phyloP scores from a whole-genome alignment of 2,329 filamentous ascomycete genomes.

The Clonostachys chloroleuca region DNA sequence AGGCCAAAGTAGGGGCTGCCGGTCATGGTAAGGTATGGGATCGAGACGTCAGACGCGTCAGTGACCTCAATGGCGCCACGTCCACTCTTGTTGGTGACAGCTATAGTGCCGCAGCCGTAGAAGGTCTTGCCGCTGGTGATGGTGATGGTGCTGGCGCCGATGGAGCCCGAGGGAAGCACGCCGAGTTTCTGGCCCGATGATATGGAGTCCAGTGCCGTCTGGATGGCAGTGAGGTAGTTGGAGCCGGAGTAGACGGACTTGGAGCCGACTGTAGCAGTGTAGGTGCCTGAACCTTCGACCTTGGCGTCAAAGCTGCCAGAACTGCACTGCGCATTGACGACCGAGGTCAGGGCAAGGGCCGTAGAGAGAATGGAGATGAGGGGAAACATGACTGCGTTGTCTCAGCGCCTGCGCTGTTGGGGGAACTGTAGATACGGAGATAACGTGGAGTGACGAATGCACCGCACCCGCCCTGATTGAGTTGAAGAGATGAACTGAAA shows the following conservation, averaged over 20 bases:
- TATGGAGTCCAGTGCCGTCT: slow-evolving; percentile 47
- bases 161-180: slow-evolving; percentile 49
- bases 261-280: slow-evolving; percentile 36
- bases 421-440: no score
- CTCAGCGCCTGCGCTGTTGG: no score
- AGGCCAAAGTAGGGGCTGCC: slow-evolving; percentile 54
- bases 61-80: slow-evolving; percentile 50
- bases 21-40: slow-evolving; percentile 53
- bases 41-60: slow-evolving; percentile 40
- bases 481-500: no score
- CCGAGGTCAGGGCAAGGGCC: slow-evolving; percentile 31
- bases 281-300: slow-evolving; percentile 35
- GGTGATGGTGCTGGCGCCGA: slow-evolving; percentile 46
- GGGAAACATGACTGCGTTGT: no score
- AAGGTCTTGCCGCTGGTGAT: slow-evolving; percentile 50
- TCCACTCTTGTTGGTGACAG: slow-evolving; percentile 31
- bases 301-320: slow-evolving; percentile 34
- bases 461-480: no score
- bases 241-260: slow-evolving; percentile 43
- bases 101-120: slow-evolving; percentile 54
- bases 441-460: no score
- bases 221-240: slow-evolving; percentile 49
- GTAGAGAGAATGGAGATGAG: slow-evolving; percentile 19
- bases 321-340: slow-evolving; percentile 34
- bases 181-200: slow-evolving; percentile 45